Conservation (phyloP, 495 filamentous ascomycete species). For the Parathielavia hyrcaniae region DNA sequence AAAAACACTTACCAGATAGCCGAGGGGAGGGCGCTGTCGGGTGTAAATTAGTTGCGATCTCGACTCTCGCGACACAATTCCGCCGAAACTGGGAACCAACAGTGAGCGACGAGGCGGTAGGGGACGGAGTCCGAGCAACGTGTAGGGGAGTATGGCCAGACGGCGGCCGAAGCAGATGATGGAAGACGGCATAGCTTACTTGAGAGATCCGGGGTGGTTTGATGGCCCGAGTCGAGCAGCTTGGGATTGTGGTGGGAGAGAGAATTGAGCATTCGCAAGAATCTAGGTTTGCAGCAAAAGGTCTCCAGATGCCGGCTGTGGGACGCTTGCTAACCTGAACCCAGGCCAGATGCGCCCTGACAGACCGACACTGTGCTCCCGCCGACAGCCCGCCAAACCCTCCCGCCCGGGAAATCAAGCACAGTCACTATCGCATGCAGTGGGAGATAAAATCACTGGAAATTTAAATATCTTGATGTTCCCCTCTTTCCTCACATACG, state of each 20-base stretch:
- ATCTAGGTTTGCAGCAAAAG: constrained; percentile 31
- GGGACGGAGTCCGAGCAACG: constrained; percentile 11
- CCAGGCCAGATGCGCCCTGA: constrained; percentile 13
- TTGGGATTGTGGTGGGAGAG: constrained; percentile 27
- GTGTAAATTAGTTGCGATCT: constrained; percentile 23
- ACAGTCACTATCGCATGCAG: too few relatives aligned
- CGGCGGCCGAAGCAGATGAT: constrained; percentile 9
- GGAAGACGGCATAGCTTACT: constrained; percentile 25
- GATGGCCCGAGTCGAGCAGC: constrained; percentile 30
- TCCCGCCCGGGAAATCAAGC: too few relatives aligned
- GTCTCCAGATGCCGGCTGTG: too few relatives aligned
- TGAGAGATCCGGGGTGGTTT: constrained; percentile 22
- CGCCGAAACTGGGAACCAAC: constrained; percentile 12
- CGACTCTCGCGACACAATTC: constrained; percentile 22
- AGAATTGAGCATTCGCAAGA: constrained; percentile 32
- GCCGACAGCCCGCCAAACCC: too few relatives aligned
- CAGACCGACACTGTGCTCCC: constrained; percentile 24
- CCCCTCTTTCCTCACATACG: not conserved
- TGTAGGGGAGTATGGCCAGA: constrained; percentile 4
- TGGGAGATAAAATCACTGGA: too few relatives aligned
- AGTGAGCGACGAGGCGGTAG: constrained; percentile 22
- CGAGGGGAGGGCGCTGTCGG: constrained; percentile 33
- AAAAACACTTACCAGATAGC: constrained; percentile 37
- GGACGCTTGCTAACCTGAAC: constrained; percentile 3
- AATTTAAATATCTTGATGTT: not conserved